A percentile compares a stretch with the other conserved stretches of the same genome.
phyloP scores from a whole-genome alignment of 2,329 filamentous ascomycete species.

The Pseudohalonectria lignicola region DNA sequence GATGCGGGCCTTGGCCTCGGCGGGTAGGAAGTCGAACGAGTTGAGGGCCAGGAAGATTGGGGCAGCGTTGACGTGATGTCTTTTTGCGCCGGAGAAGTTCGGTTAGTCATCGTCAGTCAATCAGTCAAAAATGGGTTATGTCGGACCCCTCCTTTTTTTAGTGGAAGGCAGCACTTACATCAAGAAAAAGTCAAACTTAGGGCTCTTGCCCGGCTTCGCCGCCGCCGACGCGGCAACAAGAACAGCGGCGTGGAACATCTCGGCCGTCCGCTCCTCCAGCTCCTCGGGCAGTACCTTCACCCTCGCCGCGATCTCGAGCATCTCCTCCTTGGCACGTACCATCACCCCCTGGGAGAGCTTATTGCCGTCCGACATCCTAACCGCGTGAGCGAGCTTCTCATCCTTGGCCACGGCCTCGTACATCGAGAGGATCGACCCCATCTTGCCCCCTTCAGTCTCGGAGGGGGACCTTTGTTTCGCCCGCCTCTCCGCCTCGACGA shows the following conservation, averaged over 20 bases:
- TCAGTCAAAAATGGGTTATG: no score
- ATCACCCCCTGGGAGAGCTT: conserved; percentile 62
- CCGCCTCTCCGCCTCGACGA: conserved; percentile 40
- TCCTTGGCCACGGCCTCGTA: conserved; percentile 47
- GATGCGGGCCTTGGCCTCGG: conserved; percentile 52
- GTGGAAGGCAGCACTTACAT: conserved; percentile 29
- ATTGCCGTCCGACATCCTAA: conserved; percentile 40
- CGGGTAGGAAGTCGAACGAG: conserved; percentile 46
- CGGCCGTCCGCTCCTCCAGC: conserved; percentile 39
- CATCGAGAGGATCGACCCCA: conserved; percentile 43
- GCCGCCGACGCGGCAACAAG: conserved; percentile 43
- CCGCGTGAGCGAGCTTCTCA: conserved; percentile 42
- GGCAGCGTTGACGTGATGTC: conserved; percentile 62
- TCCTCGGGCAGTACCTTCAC: conserved; percentile 46
- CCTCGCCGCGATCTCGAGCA: conserved; percentile 47
- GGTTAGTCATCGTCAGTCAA: neutral
- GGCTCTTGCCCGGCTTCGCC: conserved; percentile 49
- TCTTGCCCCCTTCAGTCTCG: neutral
- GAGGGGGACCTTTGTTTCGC: conserved; percentile 6
- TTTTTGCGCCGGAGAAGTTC: no score
- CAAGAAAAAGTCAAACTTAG: conserved; percentile 74
- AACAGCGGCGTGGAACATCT: conserved; percentile 58
- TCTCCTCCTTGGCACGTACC: conserved; percentile 48
- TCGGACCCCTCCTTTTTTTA: no score
- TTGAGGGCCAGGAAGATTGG: conserved; percentile 68